Evolutionary conservation across 352 stramenopile species (phyloP).

Genomic region (Pythium monospermum): DNA sequence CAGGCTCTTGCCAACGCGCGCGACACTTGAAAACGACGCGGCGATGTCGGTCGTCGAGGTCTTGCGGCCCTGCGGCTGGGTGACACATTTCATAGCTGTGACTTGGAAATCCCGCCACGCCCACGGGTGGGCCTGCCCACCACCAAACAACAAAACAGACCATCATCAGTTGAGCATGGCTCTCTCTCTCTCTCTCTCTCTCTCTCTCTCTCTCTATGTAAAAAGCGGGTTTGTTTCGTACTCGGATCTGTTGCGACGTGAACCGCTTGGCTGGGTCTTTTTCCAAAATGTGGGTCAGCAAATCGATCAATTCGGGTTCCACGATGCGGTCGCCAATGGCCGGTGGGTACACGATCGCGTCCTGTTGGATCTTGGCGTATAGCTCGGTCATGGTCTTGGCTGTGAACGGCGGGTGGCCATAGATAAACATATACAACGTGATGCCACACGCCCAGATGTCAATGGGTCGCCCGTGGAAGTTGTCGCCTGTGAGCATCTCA

Average conservation of each 20-base stretch:
- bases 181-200: too few relatives aligned
- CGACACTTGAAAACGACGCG: constrained; percentile 37
- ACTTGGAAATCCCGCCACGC: constrained; percentile 72
- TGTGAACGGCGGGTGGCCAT: constrained; percentile 91
- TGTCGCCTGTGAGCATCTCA: constrained; percentile 76
- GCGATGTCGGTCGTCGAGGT: constrained; percentile 33
- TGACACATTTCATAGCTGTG: constrained; percentile 65
- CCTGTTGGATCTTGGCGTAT: constrained; percentile 89
- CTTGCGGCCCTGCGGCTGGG: constrained; percentile 36
- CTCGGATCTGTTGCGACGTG: constrained; percentile 65
- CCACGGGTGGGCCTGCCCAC: constrained; percentile 52
- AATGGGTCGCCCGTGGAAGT: constrained; percentile 68
- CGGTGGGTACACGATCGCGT: constrained; percentile 49
- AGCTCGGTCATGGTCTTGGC: constrained; percentile 87
- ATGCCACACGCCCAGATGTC: constrained; percentile 96
- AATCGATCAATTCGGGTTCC: constrained; percentile 50
- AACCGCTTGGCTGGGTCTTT: constrained; percentile 59
- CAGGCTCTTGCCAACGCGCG: constrained; percentile 54
- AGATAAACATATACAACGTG: constrained; percentile 96
- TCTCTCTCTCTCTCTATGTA: too few relatives aligned
- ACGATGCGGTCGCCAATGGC: constrained; percentile 44
- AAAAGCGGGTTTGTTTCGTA: too few relatives aligned
- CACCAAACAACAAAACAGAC: too few relatives aligned
- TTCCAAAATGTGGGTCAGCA: constrained; percentile 71
- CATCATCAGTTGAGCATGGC: too few relatives aligned